phyloP scores from a whole-genome alignment of 2,329 filamentous ascomycete species.

The Arthroderma sp. region DNA sequence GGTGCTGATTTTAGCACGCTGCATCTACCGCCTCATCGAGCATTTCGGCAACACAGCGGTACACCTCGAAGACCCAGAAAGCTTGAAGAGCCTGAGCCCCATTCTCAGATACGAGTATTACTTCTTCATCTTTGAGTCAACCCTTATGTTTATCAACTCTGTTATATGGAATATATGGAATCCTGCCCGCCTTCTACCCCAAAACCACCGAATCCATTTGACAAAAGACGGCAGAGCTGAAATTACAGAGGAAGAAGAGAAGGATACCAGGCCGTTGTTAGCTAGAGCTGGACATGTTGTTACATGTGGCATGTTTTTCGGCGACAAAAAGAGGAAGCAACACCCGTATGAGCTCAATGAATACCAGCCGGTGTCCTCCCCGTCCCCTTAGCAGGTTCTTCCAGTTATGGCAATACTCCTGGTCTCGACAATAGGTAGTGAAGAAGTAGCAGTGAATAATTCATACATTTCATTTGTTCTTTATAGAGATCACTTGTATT shows the following conservation, averaged over 20 bases:
- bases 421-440: too few relatives aligned
- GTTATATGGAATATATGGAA: conserved; percentile 41
- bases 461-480: too few relatives aligned
- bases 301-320: not conserved
- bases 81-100: conserved; percentile 27
- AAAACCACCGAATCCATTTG: conserved; percentile 40
- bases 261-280: not conserved
- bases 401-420: too few relatives aligned
- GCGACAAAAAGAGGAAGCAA: not conserved
- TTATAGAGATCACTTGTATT: too few relatives aligned
- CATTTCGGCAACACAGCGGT: conserved; percentile 32
- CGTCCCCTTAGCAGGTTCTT: too few relatives aligned
- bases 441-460: too few relatives aligned
- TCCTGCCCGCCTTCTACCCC: conserved; percentile 40
- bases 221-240: conserved; percentile 32
- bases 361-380: not conserved
- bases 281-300: not conserved
- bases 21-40: conserved; percentile 45
- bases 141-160: conserved; percentile 41
- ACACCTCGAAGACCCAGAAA: conserved; percentile 6
- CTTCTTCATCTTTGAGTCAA: conserved; percentile 46
- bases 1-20: conserved; percentile 39
- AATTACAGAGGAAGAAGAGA: not conserved
- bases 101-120: conserved; percentile 45
- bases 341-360: not conserved